Evolutionary conservation across 2,329 filamentous ascomycete genomes (phyloP).

Genomic region (Ustulina deusta): DNA sequence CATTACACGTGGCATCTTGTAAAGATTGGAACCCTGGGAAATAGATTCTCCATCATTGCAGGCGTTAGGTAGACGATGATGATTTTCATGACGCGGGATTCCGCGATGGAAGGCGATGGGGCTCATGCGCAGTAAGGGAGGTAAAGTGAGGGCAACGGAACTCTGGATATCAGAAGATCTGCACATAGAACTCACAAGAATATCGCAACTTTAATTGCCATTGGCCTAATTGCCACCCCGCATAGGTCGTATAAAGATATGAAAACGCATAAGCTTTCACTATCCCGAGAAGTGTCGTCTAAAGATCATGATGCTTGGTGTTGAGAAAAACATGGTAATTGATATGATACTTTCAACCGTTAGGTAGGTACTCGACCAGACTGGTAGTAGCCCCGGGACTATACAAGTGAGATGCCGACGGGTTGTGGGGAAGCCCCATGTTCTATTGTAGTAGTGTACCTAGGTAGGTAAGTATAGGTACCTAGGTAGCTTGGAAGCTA

Average conservation of each 20-base stretch:
- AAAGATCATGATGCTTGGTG: too few relatives aligned
- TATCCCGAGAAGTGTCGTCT: too few relatives aligned
- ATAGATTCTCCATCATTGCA: slow-evolving; percentile 48
- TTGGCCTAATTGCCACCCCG: background rate
- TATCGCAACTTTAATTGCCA: slow-evolving; percentile 14
- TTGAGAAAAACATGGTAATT: background rate
- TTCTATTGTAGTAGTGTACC: too few relatives aligned
- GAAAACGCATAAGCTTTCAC: background rate
- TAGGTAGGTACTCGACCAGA: background rate
- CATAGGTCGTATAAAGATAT: background rate
- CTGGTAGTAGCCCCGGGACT: too few relatives aligned
- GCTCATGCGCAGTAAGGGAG: slow-evolving; percentile 24
- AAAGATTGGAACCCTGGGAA: slow-evolving; percentile 43
- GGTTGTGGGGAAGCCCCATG: slow-evolving; percentile 5
- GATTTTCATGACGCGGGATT: slow-evolving; percentile 35
- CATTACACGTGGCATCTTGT: slow-evolving; percentile 46
- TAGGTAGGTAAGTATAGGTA: too few relatives aligned
- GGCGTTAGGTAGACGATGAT: slow-evolving; percentile 46
- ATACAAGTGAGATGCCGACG: background rate
- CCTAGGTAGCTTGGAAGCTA: background rate
- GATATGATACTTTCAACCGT: background rate
- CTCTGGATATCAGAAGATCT: slow-evolving; percentile 27
- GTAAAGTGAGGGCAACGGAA: slow-evolving; percentile 13
- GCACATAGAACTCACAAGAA: slow-evolving; percentile 35
- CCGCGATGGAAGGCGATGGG: slow-evolving; percentile 27